These are phyloP conservation scores for Hypoxylon sp. DNA, from an alignment of 2,329 filamentous ascomycete genomes.

Conservation along the genomic window DNA sequence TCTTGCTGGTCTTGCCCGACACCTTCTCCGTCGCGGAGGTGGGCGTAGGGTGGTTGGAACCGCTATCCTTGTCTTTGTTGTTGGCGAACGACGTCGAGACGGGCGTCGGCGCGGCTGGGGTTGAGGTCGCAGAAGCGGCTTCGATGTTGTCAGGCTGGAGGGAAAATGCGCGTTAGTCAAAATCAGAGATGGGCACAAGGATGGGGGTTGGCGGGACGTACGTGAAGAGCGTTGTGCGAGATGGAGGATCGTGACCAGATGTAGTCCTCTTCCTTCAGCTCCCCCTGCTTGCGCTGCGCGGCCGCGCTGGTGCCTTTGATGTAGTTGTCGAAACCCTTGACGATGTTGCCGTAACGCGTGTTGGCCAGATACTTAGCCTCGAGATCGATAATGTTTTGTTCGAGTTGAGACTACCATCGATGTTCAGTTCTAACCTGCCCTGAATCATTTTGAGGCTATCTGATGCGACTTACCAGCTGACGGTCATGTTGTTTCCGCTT, in stretches of 20 bases:
- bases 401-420: constrained; percentile 64
- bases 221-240: constrained; percentile 65
- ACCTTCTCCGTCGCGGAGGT: constrained; percentile 60
- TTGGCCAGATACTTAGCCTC: constrained; percentile 93
- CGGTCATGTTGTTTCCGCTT: constrained; percentile 46
- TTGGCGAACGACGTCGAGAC: constrained; percentile 63
- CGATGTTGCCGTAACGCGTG: constrained; percentile 91
- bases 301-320: constrained; percentile 85
- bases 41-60: constrained; percentile 66
- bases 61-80: constrained; percentile 53
- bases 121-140: constrained; percentile 57
- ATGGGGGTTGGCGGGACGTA: constrained; percentile 40
- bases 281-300: constrained; percentile 72
- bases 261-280: constrained; percentile 75
- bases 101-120: constrained; percentile 65
- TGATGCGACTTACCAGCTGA: constrained; percentile 42
- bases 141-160: constrained; percentile 56
- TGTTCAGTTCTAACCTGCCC: constrained; percentile 8
- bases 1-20: constrained; percentile 45
- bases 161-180: constrained; percentile 10
- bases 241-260: constrained; percentile 78
- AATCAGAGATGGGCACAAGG: not conserved
- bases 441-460: not conserved
- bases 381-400: constrained; percentile 85
- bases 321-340: constrained; percentile 97